Evolutionary conservation across 352 stramenopile species (phyloP).

Genomic region (Elongisporangium undulatum): DNA sequence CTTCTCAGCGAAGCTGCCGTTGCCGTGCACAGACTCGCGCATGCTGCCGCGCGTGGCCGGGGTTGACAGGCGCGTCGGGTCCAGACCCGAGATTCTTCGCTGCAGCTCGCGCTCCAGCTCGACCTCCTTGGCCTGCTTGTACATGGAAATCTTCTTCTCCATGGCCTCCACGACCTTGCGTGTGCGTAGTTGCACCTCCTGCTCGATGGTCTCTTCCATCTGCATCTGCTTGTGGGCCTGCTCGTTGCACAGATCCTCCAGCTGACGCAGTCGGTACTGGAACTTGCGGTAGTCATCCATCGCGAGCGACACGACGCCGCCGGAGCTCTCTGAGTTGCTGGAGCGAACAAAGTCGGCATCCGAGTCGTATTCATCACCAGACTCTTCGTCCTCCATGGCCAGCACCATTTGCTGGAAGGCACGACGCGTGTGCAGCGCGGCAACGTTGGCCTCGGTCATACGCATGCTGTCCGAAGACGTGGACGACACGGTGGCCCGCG

Average conservation of each 20-base stretch:
- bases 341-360: conserved; percentile 24
- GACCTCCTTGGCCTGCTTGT: conserved; percentile 80
- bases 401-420: conserved; percentile 85
- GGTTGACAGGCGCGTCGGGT: conserved; percentile 7
- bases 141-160: conserved; percentile 84
- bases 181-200: conserved; percentile 59
- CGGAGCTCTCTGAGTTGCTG: conserved; percentile 17
- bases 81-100: conserved; percentile 25
- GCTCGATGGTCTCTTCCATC: conserved; percentile 79
- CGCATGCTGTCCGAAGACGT: conserved; percentile 9
- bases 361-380: conserved; percentile 53
- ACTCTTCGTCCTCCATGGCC: conserved; percentile 76
- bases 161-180: conserved; percentile 66
- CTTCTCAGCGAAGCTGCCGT: conserved; percentile 29
- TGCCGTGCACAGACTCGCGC: conserved; percentile 32
- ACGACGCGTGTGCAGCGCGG: conserved; percentile 68
- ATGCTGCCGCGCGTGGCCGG: conserved; percentile 15
- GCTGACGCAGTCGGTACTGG: conserved; percentile 72
- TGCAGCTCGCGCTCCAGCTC: conserved; percentile 79
- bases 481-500: conserved; percentile 1
- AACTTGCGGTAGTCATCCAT: conserved; percentile 80
- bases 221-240: conserved; percentile 64
- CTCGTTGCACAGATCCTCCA: conserved; percentile 70
- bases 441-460: conserved; percentile 64
- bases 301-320: conserved; percentile 45